Conservation (phyloP, 352 stramenopile genomes). For the Aphanomyces euteiches region DNA sequence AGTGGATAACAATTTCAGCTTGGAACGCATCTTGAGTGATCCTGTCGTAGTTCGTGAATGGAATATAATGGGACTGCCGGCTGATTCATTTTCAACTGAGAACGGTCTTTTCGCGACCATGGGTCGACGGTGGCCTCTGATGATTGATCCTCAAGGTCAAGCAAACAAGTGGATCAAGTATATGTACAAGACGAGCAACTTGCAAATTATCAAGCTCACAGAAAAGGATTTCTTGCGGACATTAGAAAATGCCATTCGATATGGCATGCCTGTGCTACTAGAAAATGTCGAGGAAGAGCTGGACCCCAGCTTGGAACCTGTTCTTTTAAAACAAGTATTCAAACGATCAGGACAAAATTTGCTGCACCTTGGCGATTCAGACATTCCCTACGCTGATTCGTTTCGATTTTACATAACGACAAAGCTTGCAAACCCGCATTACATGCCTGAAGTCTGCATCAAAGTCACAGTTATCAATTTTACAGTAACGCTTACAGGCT, state of each 20-base stretch:
- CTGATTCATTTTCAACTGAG: constrained; percentile 91
- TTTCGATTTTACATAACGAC: constrained; percentile 94
- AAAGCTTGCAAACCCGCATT: constrained; percentile 92
- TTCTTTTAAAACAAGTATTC: constrained; percentile 92
- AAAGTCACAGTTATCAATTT: constrained; percentile 96
- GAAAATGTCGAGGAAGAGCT: constrained; percentile 93
- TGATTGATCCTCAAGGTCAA: constrained; percentile 93
- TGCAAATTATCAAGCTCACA: constrained; percentile 92
- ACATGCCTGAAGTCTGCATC: constrained; percentile 93
- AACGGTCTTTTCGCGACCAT: constrained; percentile 91
- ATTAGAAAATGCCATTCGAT: constrained; percentile 89
- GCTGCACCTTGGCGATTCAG: constrained; percentile 87
- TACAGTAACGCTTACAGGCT: constrained; percentile 87
- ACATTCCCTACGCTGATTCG: constrained; percentile 90
- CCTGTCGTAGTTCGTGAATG: constrained; percentile 88
- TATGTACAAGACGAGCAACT: constrained; percentile 76
- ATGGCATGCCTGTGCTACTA: constrained; percentile 86
- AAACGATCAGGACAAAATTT: constrained; percentile 88
- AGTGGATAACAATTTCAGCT: constrained; percentile 80
- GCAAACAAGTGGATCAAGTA: constrained; percentile 94
- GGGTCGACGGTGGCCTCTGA: constrained; percentile 87
- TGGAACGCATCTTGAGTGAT: constrained; percentile 77
- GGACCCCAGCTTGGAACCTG: constrained; percentile 89
- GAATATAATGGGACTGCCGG: constrained; percentile 89
- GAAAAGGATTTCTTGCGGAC: constrained; percentile 91